Evolutionary conservation across 805 yeast genomes (phyloP).

Genomic region (Yamadazyma endophytica): DNA sequence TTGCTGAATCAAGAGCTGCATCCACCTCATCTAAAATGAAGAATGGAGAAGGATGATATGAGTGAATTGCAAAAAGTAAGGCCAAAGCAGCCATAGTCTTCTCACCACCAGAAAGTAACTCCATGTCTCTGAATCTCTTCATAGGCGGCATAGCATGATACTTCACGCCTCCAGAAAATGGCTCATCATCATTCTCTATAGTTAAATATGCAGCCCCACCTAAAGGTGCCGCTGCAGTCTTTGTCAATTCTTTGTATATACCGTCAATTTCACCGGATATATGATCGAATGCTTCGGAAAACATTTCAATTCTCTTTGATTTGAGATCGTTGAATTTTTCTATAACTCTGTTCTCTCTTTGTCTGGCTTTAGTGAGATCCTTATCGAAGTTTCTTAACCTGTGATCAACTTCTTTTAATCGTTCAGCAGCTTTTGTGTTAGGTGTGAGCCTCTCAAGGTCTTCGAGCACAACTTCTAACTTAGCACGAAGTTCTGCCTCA

Average conservation of each 20-base stretch:
- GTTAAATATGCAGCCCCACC: conserved; percentile 95
- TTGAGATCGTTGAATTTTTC: conserved; percentile 59
- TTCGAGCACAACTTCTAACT: conserved; percentile 28
- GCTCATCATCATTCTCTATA: conserved; percentile 85
- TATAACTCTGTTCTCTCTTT: conserved; percentile 50
- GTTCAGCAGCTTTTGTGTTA: conserved; percentile 74
- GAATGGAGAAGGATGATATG: conserved; percentile 90
- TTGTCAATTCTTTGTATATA: conserved; percentile 84
- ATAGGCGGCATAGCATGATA: conserved; percentile 96
- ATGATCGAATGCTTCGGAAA: conserved; percentile 72
- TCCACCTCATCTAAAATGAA: conserved; percentile 97
- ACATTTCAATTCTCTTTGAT: conserved; percentile 53
- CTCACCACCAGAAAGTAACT: conserved; percentile 91
- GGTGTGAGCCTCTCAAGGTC: conserved; percentile 60
- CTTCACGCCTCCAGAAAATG: conserved; percentile 75
- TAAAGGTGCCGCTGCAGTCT: conserved; percentile 60
- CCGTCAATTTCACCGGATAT: conserved; percentile 68
- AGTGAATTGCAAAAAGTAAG: conserved; percentile 82
- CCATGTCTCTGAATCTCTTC: conserved; percentile 91
- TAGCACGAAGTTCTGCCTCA: conserved; percentile 32
- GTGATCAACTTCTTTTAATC: conserved; percentile 64
- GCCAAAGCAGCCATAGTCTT: conserved; percentile 96
- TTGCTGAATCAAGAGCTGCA: conserved; percentile 90
- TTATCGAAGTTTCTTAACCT: conserved; percentile 57
- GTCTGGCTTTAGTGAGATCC: conserved; percentile 61